A percentile compares a stretch with the other conserved stretches of the same genome.
Evolutionary conservation across 345 rosid genomes (phyloP).

Genomic region (Camelina hispida): DNA sequence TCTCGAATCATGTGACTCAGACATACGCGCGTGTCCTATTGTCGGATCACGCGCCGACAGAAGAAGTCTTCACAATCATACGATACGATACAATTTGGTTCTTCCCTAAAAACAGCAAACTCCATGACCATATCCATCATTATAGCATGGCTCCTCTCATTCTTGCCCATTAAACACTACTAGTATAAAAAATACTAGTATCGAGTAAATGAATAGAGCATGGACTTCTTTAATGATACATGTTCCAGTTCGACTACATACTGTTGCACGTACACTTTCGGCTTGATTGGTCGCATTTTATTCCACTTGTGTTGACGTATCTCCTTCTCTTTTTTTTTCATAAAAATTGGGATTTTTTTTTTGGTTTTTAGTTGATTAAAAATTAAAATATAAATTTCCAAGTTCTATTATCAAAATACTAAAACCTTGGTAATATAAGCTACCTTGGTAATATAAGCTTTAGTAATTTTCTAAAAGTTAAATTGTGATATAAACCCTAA

Average conservation of each 20-base stretch:
- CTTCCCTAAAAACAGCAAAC: slow-evolving; percentile 37
- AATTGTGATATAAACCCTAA: background rate
- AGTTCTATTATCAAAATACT: background rate
- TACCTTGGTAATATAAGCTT: background rate
- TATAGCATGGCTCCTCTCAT: background rate
- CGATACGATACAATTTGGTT: slow-evolving; percentile 28
- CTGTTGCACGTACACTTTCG: slow-evolving; percentile 40
- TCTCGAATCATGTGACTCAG: slow-evolving; percentile 28
- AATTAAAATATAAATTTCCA: too few species aligned
- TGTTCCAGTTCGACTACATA: slow-evolving; percentile 17
- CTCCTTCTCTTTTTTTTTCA: too few species aligned
- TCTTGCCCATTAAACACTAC: background rate
- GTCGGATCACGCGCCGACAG: slow-evolving; percentile 50
- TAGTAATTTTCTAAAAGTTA: background rate
- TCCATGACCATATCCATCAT: slow-evolving; percentile 34
- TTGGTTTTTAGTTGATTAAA: too few species aligned
- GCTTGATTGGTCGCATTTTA: slow-evolving; percentile 33
- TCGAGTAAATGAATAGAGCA: slow-evolving; percentile 21
- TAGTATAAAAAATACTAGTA: background rate
- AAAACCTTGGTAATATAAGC: background rate
- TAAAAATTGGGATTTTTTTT: too few species aligned
- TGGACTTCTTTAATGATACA: slow-evolving; percentile 29
- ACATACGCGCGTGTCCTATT: slow-evolving; percentile 39
- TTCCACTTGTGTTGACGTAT: background rate
- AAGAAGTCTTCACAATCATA: slow-evolving; percentile 47